A percentile compares a stretch with the other conserved stretches of the same genome.
These are phyloP conservation scores for Ceratobasidium sp. DNA, from an alignment of 1,284 basidiomycete species.

Conservation along the genomic window DNA sequence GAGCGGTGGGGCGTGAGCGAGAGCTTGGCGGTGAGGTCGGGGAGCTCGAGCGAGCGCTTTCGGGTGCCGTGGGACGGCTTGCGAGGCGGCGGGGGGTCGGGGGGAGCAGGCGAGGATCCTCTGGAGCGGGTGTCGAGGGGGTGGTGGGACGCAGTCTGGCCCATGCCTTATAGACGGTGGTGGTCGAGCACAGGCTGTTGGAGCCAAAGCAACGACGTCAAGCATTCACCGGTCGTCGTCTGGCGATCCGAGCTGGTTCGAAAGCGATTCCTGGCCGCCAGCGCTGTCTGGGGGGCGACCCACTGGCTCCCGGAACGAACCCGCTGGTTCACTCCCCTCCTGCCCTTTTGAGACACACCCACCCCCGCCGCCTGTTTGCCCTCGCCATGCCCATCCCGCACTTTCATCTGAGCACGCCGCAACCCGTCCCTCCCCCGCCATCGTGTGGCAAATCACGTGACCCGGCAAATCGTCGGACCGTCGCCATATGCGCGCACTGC, in stretches of 20 bases:
- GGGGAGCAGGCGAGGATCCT: conserved; percentile 23
- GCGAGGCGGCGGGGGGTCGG: conserved; percentile 45
- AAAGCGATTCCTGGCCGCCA: neutral
- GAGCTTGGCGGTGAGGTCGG: conserved; percentile 68
- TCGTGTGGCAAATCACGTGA: conserved; percentile 21
- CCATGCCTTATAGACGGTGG: conserved; percentile 37
- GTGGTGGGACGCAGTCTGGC: conserved; percentile 29
- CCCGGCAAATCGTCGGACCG: conserved; percentile 6
- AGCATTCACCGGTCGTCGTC: neutral
- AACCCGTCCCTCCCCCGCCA: neutral
- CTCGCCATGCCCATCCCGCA: neutral
- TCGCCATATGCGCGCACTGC: conserved; percentile 23
- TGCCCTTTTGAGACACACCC: neutral
- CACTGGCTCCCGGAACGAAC: neutral
- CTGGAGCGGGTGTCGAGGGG: conserved; percentile 32
- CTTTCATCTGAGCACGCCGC: neutral
- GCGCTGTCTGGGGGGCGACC: conserved; percentile 21
- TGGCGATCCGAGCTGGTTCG: neutral
- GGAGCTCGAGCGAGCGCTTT: conserved; percentile 76
- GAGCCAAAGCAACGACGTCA: conserved; percentile 25
- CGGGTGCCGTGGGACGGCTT: conserved; percentile 63
- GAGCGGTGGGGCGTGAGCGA: conserved; percentile 56
- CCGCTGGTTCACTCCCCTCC: conserved; percentile 3
- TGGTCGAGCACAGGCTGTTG: conserved; percentile 30
- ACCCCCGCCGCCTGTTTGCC: neutral